Evolutionary conservation across 1,139 yeast genomes (phyloP), one percentile per base, ranked within the genome.

Genomic region (Pichia terricola): DNA sequence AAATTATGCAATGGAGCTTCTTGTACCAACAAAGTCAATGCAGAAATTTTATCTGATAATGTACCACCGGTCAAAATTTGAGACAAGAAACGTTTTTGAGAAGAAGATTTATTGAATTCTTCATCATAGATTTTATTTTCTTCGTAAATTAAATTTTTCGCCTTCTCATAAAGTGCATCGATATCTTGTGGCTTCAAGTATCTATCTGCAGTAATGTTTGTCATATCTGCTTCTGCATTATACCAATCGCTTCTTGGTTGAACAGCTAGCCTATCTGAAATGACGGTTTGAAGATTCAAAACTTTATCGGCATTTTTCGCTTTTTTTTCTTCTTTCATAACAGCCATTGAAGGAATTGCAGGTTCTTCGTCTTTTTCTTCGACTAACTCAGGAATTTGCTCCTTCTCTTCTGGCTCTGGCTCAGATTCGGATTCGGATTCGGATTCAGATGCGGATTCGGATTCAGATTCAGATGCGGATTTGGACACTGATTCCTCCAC

Each of bases 41-140:
- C 96, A 40, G 96, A 86, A 47, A 91, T 85, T 66, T 91, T 89
- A 81, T 91, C 99, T 56, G 80, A 82, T 54, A 91, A 72, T 0
- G 99, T 91, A 84, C 99, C 99, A 51, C 81, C 84, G 5, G 89
- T 73, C 58, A 91, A 73, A 52, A 91, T 82, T 64, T 91, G 95
- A 1, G 91, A 75, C 73, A 89, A 79, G 62, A 89, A 89, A 72
- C 83, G 84, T 62, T 79, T 81, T 63, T 89, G 96, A 2, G 95
- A 83, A 33, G 85, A 77, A 40, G 88, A 80, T 53, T 83, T 77
- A 35, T 87, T 75, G 60, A 86, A 84, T 60, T 86, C 96, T 50
- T 79, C 80, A 49, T 77, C 74, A 60, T 84, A 91, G 1, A 72
- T 60, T 50, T 76, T 73, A 60, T 87, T 88, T 51, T 91, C 98